These are phyloP conservation scores for Suhomyces emberorum DNA, from an alignment of 805 yeast species.

Conservation along the genomic window DNA sequence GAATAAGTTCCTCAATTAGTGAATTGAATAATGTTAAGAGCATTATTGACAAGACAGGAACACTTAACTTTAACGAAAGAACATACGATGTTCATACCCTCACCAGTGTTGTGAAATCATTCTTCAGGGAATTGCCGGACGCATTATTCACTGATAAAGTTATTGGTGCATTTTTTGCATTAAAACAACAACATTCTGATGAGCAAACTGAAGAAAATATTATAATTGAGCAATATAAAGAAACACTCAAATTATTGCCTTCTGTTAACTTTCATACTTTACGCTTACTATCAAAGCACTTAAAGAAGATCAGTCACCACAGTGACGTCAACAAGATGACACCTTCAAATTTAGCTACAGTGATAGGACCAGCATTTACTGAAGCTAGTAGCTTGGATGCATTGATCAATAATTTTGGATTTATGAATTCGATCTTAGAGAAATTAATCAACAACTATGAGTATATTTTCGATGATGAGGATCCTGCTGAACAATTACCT, in stretches of 20 bases:
- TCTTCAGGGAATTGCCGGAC: constrained; percentile 82
- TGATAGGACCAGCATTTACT: constrained; percentile 64
- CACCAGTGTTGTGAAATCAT: constrained; percentile 84
- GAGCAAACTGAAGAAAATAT: constrained; percentile 13
- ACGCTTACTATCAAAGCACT: constrained; percentile 64
- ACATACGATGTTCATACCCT: constrained; percentile 77
- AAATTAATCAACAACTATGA: constrained; percentile 45
- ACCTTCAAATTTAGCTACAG: constrained; percentile 85
- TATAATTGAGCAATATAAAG: constrained; percentile 19
- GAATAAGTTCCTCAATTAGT: constrained; percentile 56
- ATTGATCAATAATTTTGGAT: constrained; percentile 48
- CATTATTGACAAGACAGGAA: constrained; percentile 46
- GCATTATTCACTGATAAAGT: constrained; percentile 67
- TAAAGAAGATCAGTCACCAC: constrained; percentile 63
- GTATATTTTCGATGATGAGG: constrained; percentile 29
- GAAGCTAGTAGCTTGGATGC: constrained; percentile 51
- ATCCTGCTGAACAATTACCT: constrained; percentile 1
- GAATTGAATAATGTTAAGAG: constrained; percentile 43
- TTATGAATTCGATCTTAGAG: constrained; percentile 53
- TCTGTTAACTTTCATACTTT: constrained; percentile 63
- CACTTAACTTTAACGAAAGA: constrained; percentile 47
- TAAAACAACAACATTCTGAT: constrained; percentile 21
- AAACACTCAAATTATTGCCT: constrained; percentile 50
- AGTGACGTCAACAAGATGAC: constrained; percentile 80
- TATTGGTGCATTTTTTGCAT: constrained; percentile 53